phyloP scores from a whole-genome alignment of 371 early-diverging fungal genomes.

The Mucor mucedo region DNA sequence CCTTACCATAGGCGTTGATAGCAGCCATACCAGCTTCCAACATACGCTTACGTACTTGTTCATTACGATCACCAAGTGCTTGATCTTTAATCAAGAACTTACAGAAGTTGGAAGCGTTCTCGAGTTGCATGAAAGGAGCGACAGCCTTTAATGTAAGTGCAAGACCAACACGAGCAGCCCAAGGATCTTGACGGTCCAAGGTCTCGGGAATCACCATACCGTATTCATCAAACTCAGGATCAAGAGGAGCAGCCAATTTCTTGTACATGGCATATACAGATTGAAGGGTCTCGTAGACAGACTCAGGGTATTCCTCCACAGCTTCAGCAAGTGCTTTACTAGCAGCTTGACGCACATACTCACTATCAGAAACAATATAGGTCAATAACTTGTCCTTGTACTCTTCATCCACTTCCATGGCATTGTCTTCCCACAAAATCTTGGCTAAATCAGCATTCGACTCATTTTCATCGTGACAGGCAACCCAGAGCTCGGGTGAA shows the following conservation, averaged over 20 bases:
- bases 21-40: slow-evolving; percentile 85
- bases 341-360: slow-evolving; percentile 72
- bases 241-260: slow-evolving; percentile 74
- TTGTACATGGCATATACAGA: slow-evolving; percentile 61
- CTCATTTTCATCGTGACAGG: slow-evolving; percentile 73
- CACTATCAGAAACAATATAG: slow-evolving; percentile 58
- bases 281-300: slow-evolving; percentile 50
- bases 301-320: slow-evolving; percentile 57
- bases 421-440: slow-evolving; percentile 81
- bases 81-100: slow-evolving; percentile 81
- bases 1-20: slow-evolving; percentile 77
- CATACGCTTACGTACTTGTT: slow-evolving; percentile 83
- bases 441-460: slow-evolving; percentile 73
- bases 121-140: slow-evolving; percentile 66
- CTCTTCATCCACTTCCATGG: slow-evolving; percentile 61
- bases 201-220: slow-evolving; percentile 91
- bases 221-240: slow-evolving; percentile 89
- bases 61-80: slow-evolving; percentile 87
- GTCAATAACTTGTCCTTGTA: slow-evolving; percentile 60
- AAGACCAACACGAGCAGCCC: slow-evolving; percentile 82
- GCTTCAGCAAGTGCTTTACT: slow-evolving; percentile 75
- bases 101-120: slow-evolving; percentile 65
- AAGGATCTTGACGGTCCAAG: slow-evolving; percentile 80
- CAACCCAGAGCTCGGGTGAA: slow-evolving; percentile 68
- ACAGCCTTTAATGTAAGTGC: slow-evolving; percentile 75